A percentile compares a stretch with the other conserved stretches of the same genome.
Evolutionary conservation across 345 rosid genomes (phyloP).

Genomic region (Arabidopsis suecica): DNA sequence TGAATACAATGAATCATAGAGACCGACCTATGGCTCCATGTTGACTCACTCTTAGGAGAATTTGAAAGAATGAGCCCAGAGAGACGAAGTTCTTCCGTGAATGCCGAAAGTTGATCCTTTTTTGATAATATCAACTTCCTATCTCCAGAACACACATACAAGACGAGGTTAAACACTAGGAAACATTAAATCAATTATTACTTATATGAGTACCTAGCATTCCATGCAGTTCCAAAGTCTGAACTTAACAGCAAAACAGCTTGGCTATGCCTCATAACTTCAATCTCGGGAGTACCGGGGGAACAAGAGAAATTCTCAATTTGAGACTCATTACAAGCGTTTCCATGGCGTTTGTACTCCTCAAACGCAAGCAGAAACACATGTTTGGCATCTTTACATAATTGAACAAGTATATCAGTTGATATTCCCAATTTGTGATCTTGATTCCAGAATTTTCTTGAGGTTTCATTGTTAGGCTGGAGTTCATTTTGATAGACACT

Average conservation of each 20-base stretch:
- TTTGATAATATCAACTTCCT: constrained; percentile 71
- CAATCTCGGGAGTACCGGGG: constrained; percentile 41
- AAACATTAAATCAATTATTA: not conserved
- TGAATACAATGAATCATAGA: constrained; percentile 9
- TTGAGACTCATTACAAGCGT: too few species aligned
- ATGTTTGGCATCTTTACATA: constrained; percentile 66
- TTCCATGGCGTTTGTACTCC: constrained; percentile 46
- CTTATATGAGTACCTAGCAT: constrained; percentile 64
- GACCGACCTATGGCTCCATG: constrained; percentile 90
- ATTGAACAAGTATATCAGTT: constrained; percentile 54
- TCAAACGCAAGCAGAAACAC: constrained; percentile 55
- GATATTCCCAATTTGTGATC: constrained; percentile 91
- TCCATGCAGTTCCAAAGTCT: constrained; percentile 94
- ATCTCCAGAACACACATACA: constrained; percentile 31
- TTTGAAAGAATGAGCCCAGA: constrained; percentile 79
- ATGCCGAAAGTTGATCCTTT: constrained; percentile 51
- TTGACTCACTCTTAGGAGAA: constrained; percentile 89
- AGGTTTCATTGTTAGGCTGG: constrained; percentile 29
- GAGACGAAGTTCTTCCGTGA: constrained; percentile 69
- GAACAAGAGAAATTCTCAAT: constrained; percentile 4
- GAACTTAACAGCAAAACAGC: constrained; percentile 76
- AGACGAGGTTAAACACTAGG: constrained; percentile 20
- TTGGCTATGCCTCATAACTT: constrained; percentile 78
- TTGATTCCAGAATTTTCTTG: constrained; percentile 60
- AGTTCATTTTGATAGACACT: not conserved